phyloP scores from a whole-genome alignment of 1,284 basidiomycete genomes.

The Ceratobasidium sp. region DNA sequence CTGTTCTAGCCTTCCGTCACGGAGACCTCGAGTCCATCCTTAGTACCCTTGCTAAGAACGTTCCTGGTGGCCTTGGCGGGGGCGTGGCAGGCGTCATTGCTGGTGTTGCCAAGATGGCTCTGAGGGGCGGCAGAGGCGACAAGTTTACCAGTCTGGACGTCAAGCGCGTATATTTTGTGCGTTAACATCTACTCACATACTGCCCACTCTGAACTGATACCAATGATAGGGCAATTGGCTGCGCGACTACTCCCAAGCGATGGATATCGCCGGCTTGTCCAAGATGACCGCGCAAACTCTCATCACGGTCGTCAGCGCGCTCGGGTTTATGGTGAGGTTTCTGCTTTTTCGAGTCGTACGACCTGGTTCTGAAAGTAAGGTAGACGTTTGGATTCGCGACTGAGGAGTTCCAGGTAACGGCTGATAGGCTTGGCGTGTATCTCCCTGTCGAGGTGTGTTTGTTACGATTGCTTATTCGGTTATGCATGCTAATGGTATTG shows the following conservation, averaged over 20 bases:
- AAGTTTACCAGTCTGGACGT: constrained; percentile 83
- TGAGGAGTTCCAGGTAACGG: constrained; percentile 90
- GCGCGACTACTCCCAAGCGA: constrained; percentile 86
- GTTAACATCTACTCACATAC: no score
- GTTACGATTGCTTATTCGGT: no score
- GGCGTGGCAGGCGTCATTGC: constrained; percentile 66
- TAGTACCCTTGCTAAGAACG: constrained; percentile 60
- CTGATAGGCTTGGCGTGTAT: constrained; percentile 88
- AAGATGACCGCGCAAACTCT: constrained; percentile 84
- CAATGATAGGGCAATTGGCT: constrained; percentile 66
- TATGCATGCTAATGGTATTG: no score
- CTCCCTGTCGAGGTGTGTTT: constrained; percentile 75
- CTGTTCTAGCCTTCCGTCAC: constrained; percentile 76
- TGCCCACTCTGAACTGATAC: no score
- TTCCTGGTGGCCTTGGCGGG: constrained; percentile 55
- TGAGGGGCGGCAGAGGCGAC: constrained; percentile 62
- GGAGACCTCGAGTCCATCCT: constrained; percentile 82
- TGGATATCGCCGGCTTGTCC: constrained; percentile 86
- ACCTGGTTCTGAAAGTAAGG: no score
- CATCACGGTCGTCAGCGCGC: constrained; percentile 89
- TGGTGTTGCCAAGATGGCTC: constrained; percentile 56
- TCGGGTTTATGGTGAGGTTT: constrained; percentile 76
- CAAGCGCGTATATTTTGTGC: constrained; percentile 79
- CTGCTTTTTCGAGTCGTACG: no score
- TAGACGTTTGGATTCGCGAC: constrained; percentile 84